phyloP scores from a whole-genome alignment of 306 rosid genomes.

The Inga leiocalycina region DNA sequence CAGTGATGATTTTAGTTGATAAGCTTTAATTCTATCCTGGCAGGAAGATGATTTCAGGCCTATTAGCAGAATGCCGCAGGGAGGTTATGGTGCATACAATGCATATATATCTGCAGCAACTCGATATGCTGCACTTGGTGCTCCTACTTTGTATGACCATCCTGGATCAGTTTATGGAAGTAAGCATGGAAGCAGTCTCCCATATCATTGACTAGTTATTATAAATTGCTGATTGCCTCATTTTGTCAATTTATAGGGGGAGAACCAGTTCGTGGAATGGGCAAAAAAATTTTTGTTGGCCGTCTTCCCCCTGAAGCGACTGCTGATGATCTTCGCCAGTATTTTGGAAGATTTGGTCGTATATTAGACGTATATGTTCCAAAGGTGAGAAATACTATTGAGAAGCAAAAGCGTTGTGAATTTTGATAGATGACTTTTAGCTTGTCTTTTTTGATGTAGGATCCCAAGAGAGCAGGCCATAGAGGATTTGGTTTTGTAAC shows the following conservation, averaged over 20 bases:
- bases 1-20: constrained; percentile 6
- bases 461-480: constrained; percentile 76
- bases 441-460: constrained; percentile 43
- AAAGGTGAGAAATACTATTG: constrained; percentile 44
- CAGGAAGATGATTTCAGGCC: constrained; percentile 96
- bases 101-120: constrained; percentile 95
- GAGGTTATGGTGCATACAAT: constrained; percentile 96
- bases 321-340: constrained; percentile 70
- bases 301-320: constrained; percentile 80
- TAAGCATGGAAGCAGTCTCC: constrained; percentile 45
- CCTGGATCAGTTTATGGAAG: constrained; percentile 87
- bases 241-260: constrained; percentile 64
- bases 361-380: constrained; percentile 76
- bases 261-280: constrained; percentile 70
- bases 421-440: constrained; percentile 5
- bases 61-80: constrained; percentile 67
- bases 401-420: background rate
- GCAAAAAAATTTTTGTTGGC: constrained; percentile 72
- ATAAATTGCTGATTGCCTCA: constrained; percentile 20
- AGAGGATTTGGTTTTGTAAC: constrained; percentile 88
- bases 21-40: constrained; percentile 34
- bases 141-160: constrained; percentile 93
- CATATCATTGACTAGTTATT: constrained; percentile 19
- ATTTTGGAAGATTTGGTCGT: constrained; percentile 78
- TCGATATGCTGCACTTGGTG: constrained; percentile 95